Conservation (phyloP, 257 asterid species). For the Phtheirospermum japonicum region DNA sequence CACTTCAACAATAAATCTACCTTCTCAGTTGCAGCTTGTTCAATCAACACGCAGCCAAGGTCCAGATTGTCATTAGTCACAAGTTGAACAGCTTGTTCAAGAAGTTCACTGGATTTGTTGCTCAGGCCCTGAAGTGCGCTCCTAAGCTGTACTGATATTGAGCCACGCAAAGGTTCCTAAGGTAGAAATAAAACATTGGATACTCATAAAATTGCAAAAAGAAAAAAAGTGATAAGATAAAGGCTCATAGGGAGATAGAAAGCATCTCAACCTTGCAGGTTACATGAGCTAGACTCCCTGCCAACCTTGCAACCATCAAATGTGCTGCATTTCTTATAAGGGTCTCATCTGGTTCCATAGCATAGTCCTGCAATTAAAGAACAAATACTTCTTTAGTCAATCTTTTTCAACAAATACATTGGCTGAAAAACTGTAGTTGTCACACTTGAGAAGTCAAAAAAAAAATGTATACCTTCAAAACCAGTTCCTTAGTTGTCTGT, state of each 20-base stretch:
- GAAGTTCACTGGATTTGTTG: constrained; percentile 52
- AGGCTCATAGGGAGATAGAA: constrained; percentile 9
- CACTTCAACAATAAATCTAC: constrained; percentile 35
- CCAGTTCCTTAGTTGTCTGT: constrained; percentile 96
- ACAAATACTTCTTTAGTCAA: constrained; percentile 16
- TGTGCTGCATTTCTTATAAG: constrained; percentile 89
- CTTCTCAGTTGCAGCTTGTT: constrained; percentile 98
- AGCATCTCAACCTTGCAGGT: constrained; percentile 83
- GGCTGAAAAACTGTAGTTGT: background rate
- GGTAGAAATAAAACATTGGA: background rate
- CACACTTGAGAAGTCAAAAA: constrained; percentile 3
- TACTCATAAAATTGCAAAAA: constrained; percentile 4
- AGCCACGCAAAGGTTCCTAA: constrained; percentile 90
- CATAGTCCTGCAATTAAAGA: constrained; percentile 69
- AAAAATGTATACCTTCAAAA: constrained; percentile 59
- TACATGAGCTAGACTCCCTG: constrained; percentile 98
- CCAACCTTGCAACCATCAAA: constrained; percentile 97
- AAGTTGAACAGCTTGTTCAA: constrained; percentile 80
- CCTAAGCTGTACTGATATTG: constrained; percentile 83
- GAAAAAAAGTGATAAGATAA: constrained; percentile 5
- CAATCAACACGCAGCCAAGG: constrained; percentile 97
- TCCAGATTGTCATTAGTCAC: constrained; percentile 96
- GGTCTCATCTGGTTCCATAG: constrained; percentile 94
- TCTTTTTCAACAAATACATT: constrained; percentile 1
- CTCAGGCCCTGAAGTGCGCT: constrained; percentile 64